These are phyloP conservation scores for Suillus spraguei DNA, from an alignment of 768 basidiomycete genomes.

Conservation along the genomic window DNA sequence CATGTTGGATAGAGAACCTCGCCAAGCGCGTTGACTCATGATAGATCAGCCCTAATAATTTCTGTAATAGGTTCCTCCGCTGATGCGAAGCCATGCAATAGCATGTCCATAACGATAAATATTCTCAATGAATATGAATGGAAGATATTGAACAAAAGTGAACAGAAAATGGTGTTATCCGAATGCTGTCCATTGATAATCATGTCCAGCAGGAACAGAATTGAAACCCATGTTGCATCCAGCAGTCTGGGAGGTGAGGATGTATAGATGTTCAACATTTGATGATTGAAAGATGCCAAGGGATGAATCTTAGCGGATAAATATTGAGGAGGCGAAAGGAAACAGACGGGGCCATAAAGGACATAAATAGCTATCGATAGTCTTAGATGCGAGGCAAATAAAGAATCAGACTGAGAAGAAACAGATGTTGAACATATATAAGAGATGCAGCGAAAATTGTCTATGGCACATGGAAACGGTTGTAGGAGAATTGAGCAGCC, in stretches of 20 bases:
- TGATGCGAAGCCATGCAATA: neutral
- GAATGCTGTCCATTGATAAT: neutral
- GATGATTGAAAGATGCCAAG: slow-evolving; percentile 13
- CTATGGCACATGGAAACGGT: slow-evolving; percentile 33
- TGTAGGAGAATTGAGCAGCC: slow-evolving; percentile 17
- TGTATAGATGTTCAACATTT: too few relatives aligned
- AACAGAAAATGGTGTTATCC: neutral
- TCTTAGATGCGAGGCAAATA: slow-evolving; percentile 37
- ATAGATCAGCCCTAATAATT: neutral
- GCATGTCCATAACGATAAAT: neutral
- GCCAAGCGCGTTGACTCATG: neutral
- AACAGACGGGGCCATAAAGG: slow-evolving; percentile 21
- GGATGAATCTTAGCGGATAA: slow-evolving; percentile 10
- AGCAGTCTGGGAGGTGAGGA: neutral
- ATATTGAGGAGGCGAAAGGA: neutral
- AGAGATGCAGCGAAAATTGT: slow-evolving; percentile 27
- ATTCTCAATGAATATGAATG: neutral
- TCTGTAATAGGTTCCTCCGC: neutral
- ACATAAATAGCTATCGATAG: slow-evolving; percentile 31
- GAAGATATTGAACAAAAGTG: neutral
- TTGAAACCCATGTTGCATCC: neutral
- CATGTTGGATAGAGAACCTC: neutral
- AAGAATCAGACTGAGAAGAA: slow-evolving; percentile 8
- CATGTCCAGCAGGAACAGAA: neutral
- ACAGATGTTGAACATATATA: slow-evolving; percentile 19